Base-by-base conservation (phyloP, 345 rosid species). In the Barbarea vulgaris region DNA sequence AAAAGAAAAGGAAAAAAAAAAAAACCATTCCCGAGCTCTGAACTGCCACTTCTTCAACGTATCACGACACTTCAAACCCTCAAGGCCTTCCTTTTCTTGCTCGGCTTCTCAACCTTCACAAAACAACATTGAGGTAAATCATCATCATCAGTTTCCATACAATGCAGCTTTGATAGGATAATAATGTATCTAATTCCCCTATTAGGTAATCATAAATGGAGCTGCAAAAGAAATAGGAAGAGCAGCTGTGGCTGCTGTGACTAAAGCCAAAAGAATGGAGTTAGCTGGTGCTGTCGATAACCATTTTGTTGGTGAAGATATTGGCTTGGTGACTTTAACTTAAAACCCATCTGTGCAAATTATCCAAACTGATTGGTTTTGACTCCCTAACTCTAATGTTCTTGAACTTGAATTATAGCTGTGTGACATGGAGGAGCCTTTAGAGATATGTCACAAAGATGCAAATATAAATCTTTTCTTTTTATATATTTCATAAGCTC, bases 221-320 rank as follows among this genome's bases (percentile, higher is more conserved):
- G 97, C 97, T 50, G 91, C 97, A 54, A 91, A 94, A 83, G 96
- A 94, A 72, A 90, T 94, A 67, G 98, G 97, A 57, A 74, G 92
- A 75, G 81, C 81, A 0, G 98, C 97, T 6, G 95, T 85, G n/a
- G 69, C 85, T 66, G 96, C 97, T 63, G 88, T 91, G 37, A 90
- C 89, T 28, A 94, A 79, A 76, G 96, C 97, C 58, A 81, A 93
- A 81, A 97, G 98, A 52, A 86, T 94, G 97, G 96, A 94, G 81
- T 84, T 95, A 13, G 97, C 96, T 37, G 96, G 97, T 51, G 97
- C 97, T 2, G 89, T 92, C 13, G 99, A 95, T 70, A 77, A 90
- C 62, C 91, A 69, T 65, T 83, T 86, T 61, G 82, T 87, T 4
- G 97, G 99, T 37, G 90, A 95, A 75, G 97, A 95, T 74, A 80